A percentile compares a stretch with the other conserved stretches of the same genome.
Evolutionary conservation across 2,329 filamentous ascomycete genomes (phyloP).

Genomic region (Magnaporthiopsis poae): DNA sequence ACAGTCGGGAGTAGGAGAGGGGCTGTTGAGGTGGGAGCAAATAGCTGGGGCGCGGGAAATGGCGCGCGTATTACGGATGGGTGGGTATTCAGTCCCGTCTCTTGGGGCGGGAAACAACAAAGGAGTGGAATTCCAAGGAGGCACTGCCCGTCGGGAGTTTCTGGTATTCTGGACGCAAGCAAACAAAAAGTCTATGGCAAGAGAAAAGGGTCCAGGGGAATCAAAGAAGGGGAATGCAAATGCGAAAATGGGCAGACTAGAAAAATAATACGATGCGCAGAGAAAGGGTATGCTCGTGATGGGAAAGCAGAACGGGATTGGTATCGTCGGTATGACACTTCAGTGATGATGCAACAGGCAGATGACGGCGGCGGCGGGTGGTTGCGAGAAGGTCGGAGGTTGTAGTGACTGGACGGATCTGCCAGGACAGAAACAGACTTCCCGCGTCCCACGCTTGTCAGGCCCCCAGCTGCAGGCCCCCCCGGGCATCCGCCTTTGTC

Average conservation of each 20-base stretch:
- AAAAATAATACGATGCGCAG: not conserved
- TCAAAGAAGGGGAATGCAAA: conserved; percentile 9
- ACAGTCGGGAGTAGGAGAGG: not conserved
- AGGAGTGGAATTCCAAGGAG: conserved; percentile 14
- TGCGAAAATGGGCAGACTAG: not conserved
- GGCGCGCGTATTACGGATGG: conserved; percentile 1
- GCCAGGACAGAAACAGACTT: not conserved
- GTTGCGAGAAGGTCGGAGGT: not conserved
- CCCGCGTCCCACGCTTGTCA: no score
- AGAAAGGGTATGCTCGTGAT: not conserved
- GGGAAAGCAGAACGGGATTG: not conserved
- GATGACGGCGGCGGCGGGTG: not conserved
- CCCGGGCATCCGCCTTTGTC: not conserved
- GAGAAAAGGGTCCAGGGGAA: not conserved
- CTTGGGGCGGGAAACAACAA: conserved; percentile 13
- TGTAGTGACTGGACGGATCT: not conserved
- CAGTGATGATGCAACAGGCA: not conserved
- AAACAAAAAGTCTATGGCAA: conserved; percentile 10
- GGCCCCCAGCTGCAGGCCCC: not conserved
- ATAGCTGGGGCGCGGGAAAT: not conserved
- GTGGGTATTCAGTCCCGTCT: not conserved
- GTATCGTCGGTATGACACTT: not conserved
- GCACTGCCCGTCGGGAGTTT: conserved; percentile 9
- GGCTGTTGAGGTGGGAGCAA: not conserved
- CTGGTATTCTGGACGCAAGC: conserved; percentile 2